Percentiles rank a stretch among this genome's conserved stretches.
These are phyloP conservation scores for Pseudogymnoascus sp. DNA, from an alignment of 2,329 filamentous ascomycete species.

Conservation along the genomic window DNA sequence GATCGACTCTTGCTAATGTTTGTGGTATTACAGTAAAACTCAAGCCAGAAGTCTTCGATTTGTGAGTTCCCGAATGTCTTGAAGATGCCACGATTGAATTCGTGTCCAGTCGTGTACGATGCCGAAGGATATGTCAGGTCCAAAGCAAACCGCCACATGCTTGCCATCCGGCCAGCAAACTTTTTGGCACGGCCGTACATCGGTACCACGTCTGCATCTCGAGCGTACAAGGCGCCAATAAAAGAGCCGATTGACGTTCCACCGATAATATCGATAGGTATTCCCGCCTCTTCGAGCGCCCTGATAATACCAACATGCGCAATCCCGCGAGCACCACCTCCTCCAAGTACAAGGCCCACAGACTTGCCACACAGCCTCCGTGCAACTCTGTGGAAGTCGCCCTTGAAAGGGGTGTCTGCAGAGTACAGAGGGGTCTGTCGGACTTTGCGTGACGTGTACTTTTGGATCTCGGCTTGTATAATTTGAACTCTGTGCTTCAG, in stretches of 20 bases:
- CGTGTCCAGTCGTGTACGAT: slow-evolving; percentile 95
- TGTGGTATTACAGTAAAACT: slow-evolving; percentile 98
- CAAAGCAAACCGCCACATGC: slow-evolving; percentile 95
- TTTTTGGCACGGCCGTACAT: slow-evolving; percentile 97
- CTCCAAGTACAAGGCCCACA: slow-evolving; percentile 86
- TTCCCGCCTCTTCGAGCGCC: slow-evolving; percentile 89
- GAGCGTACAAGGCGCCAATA: slow-evolving; percentile 88
- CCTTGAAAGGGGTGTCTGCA: slow-evolving; percentile 85
- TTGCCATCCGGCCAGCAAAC: slow-evolving; percentile 96
- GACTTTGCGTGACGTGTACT: slow-evolving; percentile 92
- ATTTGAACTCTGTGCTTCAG: slow-evolving; percentile 91
- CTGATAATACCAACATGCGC: slow-evolving; percentile 90
- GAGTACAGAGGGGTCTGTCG: slow-evolving; percentile 83
- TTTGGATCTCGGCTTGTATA: slow-evolving; percentile 92
- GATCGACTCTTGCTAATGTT: slow-evolving; percentile 91
- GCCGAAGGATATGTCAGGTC: slow-evolving; percentile 94
- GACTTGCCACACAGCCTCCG: slow-evolving; percentile 87
- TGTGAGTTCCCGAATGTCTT: slow-evolving; percentile 95
- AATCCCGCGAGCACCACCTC: slow-evolving; percentile 85
- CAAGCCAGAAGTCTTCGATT: slow-evolving; percentile 98
- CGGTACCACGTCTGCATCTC: slow-evolving; percentile 91
- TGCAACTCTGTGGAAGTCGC: slow-evolving; percentile 90
- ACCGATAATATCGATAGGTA: slow-evolving; percentile 90
- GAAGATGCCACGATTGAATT: slow-evolving; percentile 98
- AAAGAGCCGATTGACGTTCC: slow-evolving; percentile 96